phyloP scores from a whole-genome alignment of 2,329 filamentous ascomycete genomes.

The Xylariales sp. region DNA sequence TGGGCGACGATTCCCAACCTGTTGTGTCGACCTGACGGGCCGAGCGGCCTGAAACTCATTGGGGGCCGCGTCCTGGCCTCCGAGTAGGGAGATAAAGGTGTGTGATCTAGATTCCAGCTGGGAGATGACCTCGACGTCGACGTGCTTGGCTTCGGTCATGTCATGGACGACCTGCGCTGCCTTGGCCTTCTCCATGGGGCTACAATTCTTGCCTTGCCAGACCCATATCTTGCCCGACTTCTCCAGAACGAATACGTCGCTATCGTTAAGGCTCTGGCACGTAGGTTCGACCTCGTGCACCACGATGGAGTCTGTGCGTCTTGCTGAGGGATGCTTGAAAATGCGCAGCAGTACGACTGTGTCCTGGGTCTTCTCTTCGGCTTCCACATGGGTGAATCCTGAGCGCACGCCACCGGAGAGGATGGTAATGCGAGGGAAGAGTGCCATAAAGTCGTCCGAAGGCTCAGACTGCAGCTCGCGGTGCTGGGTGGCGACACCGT shows the following conservation, averaged over 20 bases:
- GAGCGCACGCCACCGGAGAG: slow-evolving; percentile 55
- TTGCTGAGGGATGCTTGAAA: slow-evolving; percentile 53
- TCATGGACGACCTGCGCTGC: slow-evolving; percentile 64
- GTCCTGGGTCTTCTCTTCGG: slow-evolving; percentile 34
- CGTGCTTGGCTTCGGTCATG: slow-evolving; percentile 58
- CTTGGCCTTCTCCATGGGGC: slow-evolving; percentile 66
- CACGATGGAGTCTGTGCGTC: slow-evolving; percentile 45
- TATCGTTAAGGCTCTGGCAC: slow-evolving; percentile 59
- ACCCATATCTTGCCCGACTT: slow-evolving; percentile 62
- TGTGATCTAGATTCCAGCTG: slow-evolving; percentile 54
- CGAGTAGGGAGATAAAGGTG: slow-evolving; percentile 19
- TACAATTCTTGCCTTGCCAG: slow-evolving; percentile 63
- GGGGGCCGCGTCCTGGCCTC: slow-evolving; percentile 22
- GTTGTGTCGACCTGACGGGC: slow-evolving; percentile 30
- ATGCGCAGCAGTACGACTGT: slow-evolving; percentile 53
- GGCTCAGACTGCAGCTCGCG: slow-evolving; percentile 58
- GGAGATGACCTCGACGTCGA: slow-evolving; percentile 61
- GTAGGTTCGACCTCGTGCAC: slow-evolving; percentile 61
- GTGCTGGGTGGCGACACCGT: slow-evolving; percentile 58
- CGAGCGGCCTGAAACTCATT: slow-evolving; percentile 35
- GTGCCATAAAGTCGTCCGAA: slow-evolving; percentile 53
- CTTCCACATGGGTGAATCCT: slow-evolving; percentile 61
- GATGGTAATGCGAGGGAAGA: slow-evolving; percentile 60
- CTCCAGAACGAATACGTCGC: slow-evolving; percentile 63
- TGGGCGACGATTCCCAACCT: slow-evolving; percentile 18